Evolutionary conservation across 225 moss, liverwort and hornwort species (phyloP), one percentile per base, ranked within the genome.

Genomic region (Takakia lepidozioides): DNA sequence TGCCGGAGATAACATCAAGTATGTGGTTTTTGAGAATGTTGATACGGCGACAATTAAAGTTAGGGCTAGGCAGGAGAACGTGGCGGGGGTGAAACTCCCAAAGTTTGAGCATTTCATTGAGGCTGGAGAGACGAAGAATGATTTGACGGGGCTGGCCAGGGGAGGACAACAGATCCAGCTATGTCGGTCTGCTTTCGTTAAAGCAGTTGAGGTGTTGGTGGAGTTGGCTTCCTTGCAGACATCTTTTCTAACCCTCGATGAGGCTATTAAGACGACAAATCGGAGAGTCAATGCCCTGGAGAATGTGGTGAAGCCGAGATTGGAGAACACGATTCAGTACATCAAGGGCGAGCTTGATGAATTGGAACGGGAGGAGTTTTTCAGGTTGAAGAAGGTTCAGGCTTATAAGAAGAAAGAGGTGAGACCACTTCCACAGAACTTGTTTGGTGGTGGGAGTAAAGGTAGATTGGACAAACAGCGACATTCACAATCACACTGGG

Each of bases 321-420:
- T 93, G 20, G 86, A 88, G 51, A 93, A 93, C 29, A 93, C 88
- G 3, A 74, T 93, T 25, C 59, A 55, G 3, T 88, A 86, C 60
- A 86, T 93, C 48, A 78, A 76, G 50, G 77, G 63, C 21, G 88
- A 93, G 56, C 73, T 93, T 39, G 83, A 88, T 67, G 92, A 92
- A 56, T 60, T 92, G 19, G 88, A 92, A 50, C 80, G 92, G 70
- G 85, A 92, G 75, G 92, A 92, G 53, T 92, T 85, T 58, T 93
- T 88, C 54, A 76, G 85, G 45, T 51, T 93, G 27, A 88, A 88
- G 55, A 93, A 88, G 62, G 78, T 93, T 16, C 83, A 88, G 64
- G 81, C 73, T 16, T 75, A 60, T 55, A 93, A 88, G 60, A 85
- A 74, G 50, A 85, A 88, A 57, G 83, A 92, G 55, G 43, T 72